A percentile compares a stretch with the other conserved stretches of the same genome.
Conservation (phyloP, 2,329 filamentous ascomycete genomes). For the Corynespora cassiicola region DNA sequence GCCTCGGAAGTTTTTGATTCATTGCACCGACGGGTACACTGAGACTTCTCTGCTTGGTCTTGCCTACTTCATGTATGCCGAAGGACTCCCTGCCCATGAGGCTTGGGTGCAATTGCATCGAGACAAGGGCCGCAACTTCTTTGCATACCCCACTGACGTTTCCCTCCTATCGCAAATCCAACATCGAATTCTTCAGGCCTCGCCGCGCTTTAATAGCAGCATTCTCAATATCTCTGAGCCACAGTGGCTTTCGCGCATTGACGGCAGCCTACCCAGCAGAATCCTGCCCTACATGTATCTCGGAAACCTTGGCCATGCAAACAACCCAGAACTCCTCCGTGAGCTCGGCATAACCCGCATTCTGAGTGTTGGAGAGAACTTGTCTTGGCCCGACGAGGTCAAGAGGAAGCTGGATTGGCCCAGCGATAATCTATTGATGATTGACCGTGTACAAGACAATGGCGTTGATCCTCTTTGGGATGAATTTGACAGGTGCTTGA, state of each 20-base stretch:
- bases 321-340: slow-evolving; percentile 83
- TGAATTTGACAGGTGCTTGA: slow-evolving; percentile 83
- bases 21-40: slow-evolving; percentile 95
- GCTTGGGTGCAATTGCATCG: slow-evolving; percentile 89
- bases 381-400: slow-evolving; percentile 78
- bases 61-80: slow-evolving; percentile 92
- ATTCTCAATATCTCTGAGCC: slow-evolving; percentile 69
- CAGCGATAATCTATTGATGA: slow-evolving; percentile 75
- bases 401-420: slow-evolving; percentile 70
- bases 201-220: slow-evolving; percentile 61
- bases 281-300: slow-evolving; percentile 95
- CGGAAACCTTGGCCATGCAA: slow-evolving; percentile 90
- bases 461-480: slow-evolving; percentile 90
- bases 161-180: slow-evolving; percentile 79
- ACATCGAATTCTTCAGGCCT: slow-evolving; percentile 74
- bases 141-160: slow-evolving; percentile 92
- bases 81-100: slow-evolving; percentile 78
- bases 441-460: slow-evolving; percentile 93
- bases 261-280: slow-evolving; percentile 89
- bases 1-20: slow-evolving; percentile 78
- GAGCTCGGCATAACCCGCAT: slow-evolving; percentile 86
- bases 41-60: slow-evolving; percentile 89
- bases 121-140: slow-evolving; percentile 86
- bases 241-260: slow-evolving; percentile 80
- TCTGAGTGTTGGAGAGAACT: slow-evolving; percentile 88